These are phyloP conservation scores for Naumovozyma castellii DNA, from an alignment of 805 yeast genomes.

Conservation along the genomic window DNA sequence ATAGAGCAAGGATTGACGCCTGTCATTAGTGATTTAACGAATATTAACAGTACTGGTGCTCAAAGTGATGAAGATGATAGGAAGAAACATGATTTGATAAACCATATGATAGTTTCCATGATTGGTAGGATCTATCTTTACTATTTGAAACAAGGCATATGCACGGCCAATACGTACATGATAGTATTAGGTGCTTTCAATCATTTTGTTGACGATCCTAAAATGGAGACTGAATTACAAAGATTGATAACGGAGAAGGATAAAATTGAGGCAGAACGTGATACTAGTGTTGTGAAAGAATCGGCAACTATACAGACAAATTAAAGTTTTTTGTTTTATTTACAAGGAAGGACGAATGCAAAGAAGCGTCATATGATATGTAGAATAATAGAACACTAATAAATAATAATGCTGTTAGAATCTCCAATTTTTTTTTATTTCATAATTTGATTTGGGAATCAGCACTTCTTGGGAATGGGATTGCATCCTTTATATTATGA, in stretches of 20 bases:
- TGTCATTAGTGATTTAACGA: too few relatives aligned
- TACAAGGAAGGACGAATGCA: too few relatives aligned
- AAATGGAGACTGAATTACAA: conserved; percentile 1
- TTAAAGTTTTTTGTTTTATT: too few relatives aligned
- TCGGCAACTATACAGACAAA: neutral
- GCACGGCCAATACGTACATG: neutral
- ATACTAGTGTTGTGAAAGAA: neutral
- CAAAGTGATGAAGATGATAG: conserved; percentile 35
- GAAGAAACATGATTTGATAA: conserved; percentile 9
- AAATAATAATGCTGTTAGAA: neutral
- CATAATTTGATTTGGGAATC: conserved; percentile 31
- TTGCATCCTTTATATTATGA: conserved; percentile 76
- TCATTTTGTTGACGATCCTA: neutral
- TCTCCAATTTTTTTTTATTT: conserved; percentile 1
- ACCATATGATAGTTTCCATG: neutral
- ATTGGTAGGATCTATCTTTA: neutral
- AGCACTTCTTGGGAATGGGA: conserved; percentile 76
- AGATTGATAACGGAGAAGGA: conserved; percentile 1
- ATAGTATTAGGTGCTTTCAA: neutral
- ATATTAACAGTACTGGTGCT: too few relatives aligned
- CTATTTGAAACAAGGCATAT: neutral
- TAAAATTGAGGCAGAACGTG: conserved; percentile 1
- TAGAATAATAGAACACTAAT: neutral
- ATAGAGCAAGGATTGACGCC: conserved; percentile 73
- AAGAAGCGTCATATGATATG: too few relatives aligned